These are phyloP conservation scores for Aciculoconidium aculeatum DNA, from an alignment of 805 yeast genomes.

Conservation along the genomic window DNA sequence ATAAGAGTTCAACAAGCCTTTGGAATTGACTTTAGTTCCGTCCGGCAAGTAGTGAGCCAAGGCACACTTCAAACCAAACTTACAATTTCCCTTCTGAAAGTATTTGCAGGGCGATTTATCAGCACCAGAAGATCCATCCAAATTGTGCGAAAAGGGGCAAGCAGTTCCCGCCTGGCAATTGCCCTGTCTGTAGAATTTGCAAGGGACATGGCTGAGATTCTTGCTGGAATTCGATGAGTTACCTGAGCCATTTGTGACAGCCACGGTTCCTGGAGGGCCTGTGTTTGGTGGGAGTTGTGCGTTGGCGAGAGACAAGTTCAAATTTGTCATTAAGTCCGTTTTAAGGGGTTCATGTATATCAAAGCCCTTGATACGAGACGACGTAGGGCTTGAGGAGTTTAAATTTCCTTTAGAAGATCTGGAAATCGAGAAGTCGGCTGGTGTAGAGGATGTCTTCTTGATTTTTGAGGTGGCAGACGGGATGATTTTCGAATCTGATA, in stretches of 20 bases:
- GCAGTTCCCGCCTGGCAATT: conserved; percentile 90
- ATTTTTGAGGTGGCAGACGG: conserved; percentile 4
- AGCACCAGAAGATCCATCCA: conserved; percentile 47
- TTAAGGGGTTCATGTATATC: conserved; percentile 3
- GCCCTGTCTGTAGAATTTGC: conserved; percentile 89
- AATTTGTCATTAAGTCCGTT: conserved; percentile 9
- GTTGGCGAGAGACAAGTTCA: conserved; percentile 11
- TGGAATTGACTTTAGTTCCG: conserved; percentile 71
- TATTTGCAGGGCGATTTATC: conserved; percentile 77
- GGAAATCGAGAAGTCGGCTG: conserved; percentile 1
- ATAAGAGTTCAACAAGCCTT: conserved; percentile 10
- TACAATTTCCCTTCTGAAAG: conserved; percentile 94
- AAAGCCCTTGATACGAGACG: too few relatives aligned
- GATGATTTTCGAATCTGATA: conserved; percentile 5
- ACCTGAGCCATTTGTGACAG: conserved; percentile 10
- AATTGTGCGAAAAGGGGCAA: conserved; percentile 86
- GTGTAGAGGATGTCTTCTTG: conserved; percentile 2
- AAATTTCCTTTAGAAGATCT: conserved; percentile 2
- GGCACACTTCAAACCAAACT: conserved; percentile 92
- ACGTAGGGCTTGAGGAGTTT: too few relatives aligned
- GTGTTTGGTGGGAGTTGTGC: conserved; percentile 30
- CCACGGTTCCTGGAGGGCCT: conserved; percentile 28
- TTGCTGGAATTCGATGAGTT: conserved; percentile 13
- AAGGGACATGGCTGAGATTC: conserved; percentile 90
- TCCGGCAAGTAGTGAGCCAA: conserved; percentile 87